Percentiles rank a stretch among this genome's conserved stretches.
Conservation (phyloP, 805 yeast species). For the Candida methanosorbosa region DNA sequence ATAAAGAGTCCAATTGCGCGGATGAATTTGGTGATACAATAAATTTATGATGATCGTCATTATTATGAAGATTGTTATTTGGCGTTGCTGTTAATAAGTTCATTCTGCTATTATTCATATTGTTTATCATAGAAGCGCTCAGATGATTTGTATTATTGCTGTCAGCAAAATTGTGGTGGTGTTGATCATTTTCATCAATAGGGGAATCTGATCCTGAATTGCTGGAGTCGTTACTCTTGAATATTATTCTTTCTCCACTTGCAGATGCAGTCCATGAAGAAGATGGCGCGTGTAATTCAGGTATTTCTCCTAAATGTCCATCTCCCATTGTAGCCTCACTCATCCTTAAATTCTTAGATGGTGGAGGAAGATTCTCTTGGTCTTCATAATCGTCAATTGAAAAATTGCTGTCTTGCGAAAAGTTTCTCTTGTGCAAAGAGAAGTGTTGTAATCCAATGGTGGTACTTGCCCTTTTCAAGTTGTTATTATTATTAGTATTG, state of each 20-base stretch:
- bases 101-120: too few species aligned
- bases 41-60: constrained; percentile 1
- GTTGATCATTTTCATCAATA: too few species aligned
- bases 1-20: too few species aligned
- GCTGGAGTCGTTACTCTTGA: constrained; percentile 3
- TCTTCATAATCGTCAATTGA: constrained; percentile 5
- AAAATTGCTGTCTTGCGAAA: constrained; percentile 2
- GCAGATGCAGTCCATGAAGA: constrained; percentile 34
- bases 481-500: not conserved
- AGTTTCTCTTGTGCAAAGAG: constrained; percentile 3
- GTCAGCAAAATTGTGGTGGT: too few species aligned
- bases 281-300: constrained; percentile 29
- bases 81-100: not conserved
- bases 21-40: constrained; percentile 26
- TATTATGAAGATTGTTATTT: constrained; percentile 3
- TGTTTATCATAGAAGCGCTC: not conserved
- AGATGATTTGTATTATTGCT: not conserved
- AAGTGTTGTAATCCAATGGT: constrained; percentile 19
- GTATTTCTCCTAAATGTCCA: constrained; percentile 19
- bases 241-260: constrained; percentile 26
- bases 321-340: constrained; percentile 2
- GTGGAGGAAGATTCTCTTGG: constrained; percentile 2
- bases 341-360: constrained; percentile 5
- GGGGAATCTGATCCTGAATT: not conserved
- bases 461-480: constrained; percentile 17